Percentiles rank a stretch among this genome's conserved stretches.
These are phyloP conservation scores for Dioscorea alata DNA, from an alignment of 106 monocot species.

Conservation along the genomic window DNA sequence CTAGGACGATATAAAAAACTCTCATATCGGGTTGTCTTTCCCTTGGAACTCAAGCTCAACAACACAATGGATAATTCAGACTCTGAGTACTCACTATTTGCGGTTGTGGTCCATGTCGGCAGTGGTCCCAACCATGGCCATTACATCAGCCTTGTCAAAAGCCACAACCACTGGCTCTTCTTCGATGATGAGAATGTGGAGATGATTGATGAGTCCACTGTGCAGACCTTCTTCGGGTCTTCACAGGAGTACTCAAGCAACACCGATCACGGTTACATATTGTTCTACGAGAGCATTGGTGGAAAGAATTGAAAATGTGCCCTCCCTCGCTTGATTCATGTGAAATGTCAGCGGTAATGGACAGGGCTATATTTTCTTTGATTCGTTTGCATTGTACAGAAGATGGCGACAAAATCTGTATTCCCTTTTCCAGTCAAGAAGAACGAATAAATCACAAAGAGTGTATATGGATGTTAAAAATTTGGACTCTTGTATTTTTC, in stretches of 20 bases:
- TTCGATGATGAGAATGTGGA: slow-evolving; percentile 56
- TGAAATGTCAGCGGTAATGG: no score
- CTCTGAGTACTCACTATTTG: slow-evolving; percentile 45
- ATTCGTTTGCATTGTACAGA: no score
- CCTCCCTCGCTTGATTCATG: no score
- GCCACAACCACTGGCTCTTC: slow-evolving; percentile 48
- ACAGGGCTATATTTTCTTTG: no score
- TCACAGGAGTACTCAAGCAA: slow-evolving; percentile 44
- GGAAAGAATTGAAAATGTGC: slow-evolving; percentile 9
- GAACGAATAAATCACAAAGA: no score
- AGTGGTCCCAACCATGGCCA: slow-evolving; percentile 46
- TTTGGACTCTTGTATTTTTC: no score
- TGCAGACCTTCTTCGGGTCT: slow-evolving; percentile 42
- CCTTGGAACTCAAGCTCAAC: slow-evolving; percentile 41
- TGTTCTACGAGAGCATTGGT: slow-evolving; percentile 41
- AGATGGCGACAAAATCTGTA: no score
- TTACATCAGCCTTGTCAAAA: slow-evolving; percentile 46
- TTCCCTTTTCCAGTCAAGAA: no score
- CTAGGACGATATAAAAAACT: slow-evolving; percentile 45
- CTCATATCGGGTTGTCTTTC: slow-evolving; percentile 45
- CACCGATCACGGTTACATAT: slow-evolving; percentile 44
- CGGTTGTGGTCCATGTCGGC: slow-evolving; percentile 49
- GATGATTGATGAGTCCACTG: slow-evolving; percentile 38
- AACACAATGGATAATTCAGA: slow-evolving; percentile 33
- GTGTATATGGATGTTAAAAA: no score